Conservation (phyloP, 768 basidiomycete genomes). For the Leccinum sublutescens region DNA sequence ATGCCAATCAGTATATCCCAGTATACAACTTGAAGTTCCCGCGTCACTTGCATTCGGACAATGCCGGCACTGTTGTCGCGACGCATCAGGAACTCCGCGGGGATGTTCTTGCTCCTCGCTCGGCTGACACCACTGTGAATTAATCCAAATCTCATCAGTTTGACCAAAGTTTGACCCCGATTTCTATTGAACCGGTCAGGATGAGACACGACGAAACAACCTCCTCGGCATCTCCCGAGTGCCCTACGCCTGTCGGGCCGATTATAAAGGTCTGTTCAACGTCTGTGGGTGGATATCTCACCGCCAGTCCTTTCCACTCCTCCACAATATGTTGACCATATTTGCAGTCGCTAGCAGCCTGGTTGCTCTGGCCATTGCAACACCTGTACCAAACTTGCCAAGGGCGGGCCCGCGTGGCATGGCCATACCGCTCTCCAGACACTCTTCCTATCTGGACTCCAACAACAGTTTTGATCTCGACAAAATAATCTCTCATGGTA, state of each 20-base stretch:
- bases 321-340: background rate
- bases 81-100: too few species aligned
- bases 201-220: too few species aligned
- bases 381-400: background rate
- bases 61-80: too few species aligned
- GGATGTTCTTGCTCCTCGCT: too few species aligned
- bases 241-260: too few species aligned
- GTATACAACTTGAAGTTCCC: too few species aligned
- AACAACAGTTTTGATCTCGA: background rate
- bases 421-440: background rate
- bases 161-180: too few species aligned
- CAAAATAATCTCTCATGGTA: background rate
- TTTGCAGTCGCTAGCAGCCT: background rate
- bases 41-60: too few species aligned
- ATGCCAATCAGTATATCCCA: too few species aligned
- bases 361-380: background rate
- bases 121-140: too few species aligned
- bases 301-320: background rate
- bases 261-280: background rate
- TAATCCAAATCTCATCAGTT: too few species aligned
- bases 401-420: background rate
- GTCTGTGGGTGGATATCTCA: background rate
- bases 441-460: background rate
- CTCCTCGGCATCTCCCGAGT: constrained; percentile 15
- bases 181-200: too few species aligned